Percentiles rank a stretch among this genome's conserved stretches.
phyloP scores from a whole-genome alignment of 2,329 filamentous ascomycete species.

The Colletotrichum shisoi region DNA sequence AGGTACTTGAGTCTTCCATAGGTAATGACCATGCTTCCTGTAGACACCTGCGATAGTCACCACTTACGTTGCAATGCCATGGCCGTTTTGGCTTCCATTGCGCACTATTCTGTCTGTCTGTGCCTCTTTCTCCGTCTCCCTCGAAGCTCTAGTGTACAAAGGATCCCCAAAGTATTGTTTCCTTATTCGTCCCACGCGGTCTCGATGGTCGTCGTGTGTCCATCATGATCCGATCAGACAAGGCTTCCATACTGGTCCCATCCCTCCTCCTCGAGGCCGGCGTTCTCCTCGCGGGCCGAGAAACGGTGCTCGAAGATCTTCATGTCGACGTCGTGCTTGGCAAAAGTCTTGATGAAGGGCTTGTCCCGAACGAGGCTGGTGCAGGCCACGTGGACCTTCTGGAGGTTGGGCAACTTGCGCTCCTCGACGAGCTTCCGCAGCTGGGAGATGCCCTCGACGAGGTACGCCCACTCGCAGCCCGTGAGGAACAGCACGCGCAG shows the following conservation, averaged over 20 bases:
- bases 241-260: not conserved
- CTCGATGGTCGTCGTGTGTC: no score
- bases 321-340: not conserved
- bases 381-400: not conserved
- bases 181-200: no score
- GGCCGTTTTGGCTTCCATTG: no score
- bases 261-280: not conserved
- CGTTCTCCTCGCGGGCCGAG: not conserved
- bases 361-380: accelerated
- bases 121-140: no score
- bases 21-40: no score
- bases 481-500: not conserved
- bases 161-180: no score
- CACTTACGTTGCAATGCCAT: no score
- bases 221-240: no score
- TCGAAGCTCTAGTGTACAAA: no score
- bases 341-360: not conserved
- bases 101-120: no score
- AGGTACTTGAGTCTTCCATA: no score
- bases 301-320: not conserved
- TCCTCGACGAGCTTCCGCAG: not conserved
- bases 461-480: not conserved
- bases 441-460: not conserved
- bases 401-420: not conserved
- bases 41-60: no score